Evolutionary conservation across 83 land plant species (phyloP).

Genomic region (Picea mariana): DNA sequence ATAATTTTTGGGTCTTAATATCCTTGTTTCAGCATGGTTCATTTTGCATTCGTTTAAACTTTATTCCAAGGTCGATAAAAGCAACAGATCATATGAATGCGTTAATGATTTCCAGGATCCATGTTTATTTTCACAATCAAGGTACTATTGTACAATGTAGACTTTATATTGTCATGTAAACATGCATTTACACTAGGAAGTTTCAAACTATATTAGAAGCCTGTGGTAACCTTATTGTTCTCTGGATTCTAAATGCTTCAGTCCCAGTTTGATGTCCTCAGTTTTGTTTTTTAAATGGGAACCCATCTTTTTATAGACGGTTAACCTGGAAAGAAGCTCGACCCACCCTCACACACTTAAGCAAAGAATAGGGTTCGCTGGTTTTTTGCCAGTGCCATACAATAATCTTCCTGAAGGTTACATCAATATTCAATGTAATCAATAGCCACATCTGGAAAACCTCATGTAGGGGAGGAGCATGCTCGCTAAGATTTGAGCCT

Average conservation of each 20-base stretch:
- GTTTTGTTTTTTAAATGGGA: no score
- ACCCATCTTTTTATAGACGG: no score
- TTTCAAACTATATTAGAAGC: background rate
- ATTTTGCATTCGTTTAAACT: background rate
- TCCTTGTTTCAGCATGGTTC: background rate
- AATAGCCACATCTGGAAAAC: no score
- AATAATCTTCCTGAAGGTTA: no score
- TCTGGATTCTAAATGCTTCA: background rate
- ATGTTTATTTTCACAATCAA: background rate
- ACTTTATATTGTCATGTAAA: background rate
- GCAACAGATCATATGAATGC: background rate
- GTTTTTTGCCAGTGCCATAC: no score
- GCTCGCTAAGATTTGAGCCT: no score
- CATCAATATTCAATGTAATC: no score
- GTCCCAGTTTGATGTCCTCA: background rate
- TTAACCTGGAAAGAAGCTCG: no score
- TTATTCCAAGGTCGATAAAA: background rate
- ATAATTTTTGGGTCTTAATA: background rate
- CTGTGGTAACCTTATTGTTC: background rate
- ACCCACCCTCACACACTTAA: no score
- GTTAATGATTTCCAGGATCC: background rate
- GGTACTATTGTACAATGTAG: background rate
- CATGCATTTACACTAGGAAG: background rate
- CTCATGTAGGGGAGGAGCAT: no score
- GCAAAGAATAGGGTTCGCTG: no score